Conservation (phyloP, 768 basidiomycete genomes). For the Leccinellum albellum region DNA sequence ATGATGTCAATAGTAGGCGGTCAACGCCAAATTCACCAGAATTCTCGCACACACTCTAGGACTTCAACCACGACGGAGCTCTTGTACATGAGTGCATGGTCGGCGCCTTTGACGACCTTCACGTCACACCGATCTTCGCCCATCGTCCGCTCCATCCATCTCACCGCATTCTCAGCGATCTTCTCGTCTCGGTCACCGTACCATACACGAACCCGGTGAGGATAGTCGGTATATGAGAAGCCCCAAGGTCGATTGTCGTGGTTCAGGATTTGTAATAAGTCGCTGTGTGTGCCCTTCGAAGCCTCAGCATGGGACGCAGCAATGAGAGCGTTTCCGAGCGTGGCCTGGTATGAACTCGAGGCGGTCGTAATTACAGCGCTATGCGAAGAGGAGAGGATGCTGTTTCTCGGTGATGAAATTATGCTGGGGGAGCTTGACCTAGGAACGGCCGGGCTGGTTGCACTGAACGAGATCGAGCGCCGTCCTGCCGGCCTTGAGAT, state of each 20-base stretch:
- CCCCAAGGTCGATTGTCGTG: conserved; percentile 88
- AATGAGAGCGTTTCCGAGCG: conserved; percentile 85
- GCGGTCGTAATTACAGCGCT: conserved; percentile 21
- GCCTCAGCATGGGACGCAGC: conserved; percentile 96
- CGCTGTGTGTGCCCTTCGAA: conserved; percentile 83
- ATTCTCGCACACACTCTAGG: conserved; percentile 63
- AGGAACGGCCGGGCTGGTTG: conserved; percentile 26
- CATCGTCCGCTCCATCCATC: conserved; percentile 91
- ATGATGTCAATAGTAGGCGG: conserved; percentile 1
- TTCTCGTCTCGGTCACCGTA: conserved; percentile 92
- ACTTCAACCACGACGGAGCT: conserved; percentile 84
- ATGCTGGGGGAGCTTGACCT: conserved; percentile 44
- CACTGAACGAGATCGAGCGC: conserved; percentile 67
- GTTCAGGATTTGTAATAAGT: conserved; percentile 89
- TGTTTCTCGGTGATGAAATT: conserved; percentile 52
- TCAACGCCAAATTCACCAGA: conserved; percentile 38
- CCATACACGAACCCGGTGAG: conserved; percentile 79
- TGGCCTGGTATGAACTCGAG: conserved; percentile 46
- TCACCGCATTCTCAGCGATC: conserved; percentile 85
- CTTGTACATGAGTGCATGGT: conserved; percentile 92
- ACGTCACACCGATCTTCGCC: conserved; percentile 70
- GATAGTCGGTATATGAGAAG: conserved; percentile 80
- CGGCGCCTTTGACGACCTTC: conserved; percentile 80
- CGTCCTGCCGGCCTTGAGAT: conserved; percentile 51
- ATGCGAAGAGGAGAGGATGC: conserved; percentile 33